These are phyloP conservation scores for Eucalyptus pauciflora DNA, from an alignment of 345 rosid genomes.

Conservation along the genomic window DNA sequence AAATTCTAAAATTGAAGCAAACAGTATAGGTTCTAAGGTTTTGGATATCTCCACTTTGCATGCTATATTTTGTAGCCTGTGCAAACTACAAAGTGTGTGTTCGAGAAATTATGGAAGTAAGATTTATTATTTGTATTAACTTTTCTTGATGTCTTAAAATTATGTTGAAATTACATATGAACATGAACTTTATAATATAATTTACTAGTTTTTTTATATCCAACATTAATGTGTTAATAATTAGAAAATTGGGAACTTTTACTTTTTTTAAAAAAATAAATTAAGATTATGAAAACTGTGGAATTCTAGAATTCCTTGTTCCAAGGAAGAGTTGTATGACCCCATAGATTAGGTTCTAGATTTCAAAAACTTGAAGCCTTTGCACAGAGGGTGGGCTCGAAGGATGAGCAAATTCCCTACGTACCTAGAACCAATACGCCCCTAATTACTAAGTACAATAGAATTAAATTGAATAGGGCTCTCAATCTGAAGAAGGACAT, in stretches of 20 bases:
- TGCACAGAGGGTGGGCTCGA: rapidly evolving
- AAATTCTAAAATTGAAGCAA: too few relatives aligned
- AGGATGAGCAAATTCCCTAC: too few relatives aligned
- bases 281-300: rapidly evolving
- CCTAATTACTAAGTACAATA: background rate
- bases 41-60: too few relatives aligned
- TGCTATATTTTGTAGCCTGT: rapidly evolving
- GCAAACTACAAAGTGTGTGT: too few relatives aligned
- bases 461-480: background rate
- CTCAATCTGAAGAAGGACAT: background rate
- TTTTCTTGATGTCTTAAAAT: too few relatives aligned
- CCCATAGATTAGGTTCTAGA: background rate
- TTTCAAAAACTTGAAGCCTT: background rate
- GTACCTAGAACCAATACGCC: background rate
- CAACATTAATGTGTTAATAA: background rate
- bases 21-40: too few relatives aligned
- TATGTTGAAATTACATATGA: too few relatives aligned
- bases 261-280: background rate
- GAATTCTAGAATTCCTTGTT: background rate
- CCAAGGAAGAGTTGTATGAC: background rate
- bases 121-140: too few relatives aligned
- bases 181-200: too few relatives aligned
- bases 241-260: background rate
- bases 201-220: background rate
- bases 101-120: rapidly evolving